These are phyloP conservation scores for Ilyonectria sp. DNA, from an alignment of 2,329 filamentous ascomycete genomes.

Conservation along the genomic window DNA sequence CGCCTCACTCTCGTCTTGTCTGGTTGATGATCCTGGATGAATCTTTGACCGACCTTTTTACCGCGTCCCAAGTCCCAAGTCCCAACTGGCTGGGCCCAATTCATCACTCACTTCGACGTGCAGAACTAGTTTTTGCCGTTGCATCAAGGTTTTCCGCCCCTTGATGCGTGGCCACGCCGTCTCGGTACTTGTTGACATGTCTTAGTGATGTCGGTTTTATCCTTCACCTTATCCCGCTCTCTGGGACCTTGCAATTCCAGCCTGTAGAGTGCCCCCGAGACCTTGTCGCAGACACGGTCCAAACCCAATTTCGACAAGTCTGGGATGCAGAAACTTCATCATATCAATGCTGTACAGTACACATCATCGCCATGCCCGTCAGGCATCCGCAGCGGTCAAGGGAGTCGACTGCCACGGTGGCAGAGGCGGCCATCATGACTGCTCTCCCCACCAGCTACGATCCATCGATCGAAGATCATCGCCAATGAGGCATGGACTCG, in stretches of 20 bases:
- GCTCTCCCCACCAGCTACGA: slow-evolving; percentile 2
- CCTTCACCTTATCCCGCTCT: slow-evolving; percentile 10
- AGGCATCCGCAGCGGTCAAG: slow-evolving; percentile 15
- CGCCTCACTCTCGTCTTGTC: slow-evolving; percentile 4
- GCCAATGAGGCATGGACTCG: slow-evolving; percentile 5
- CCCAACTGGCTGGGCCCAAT: slow-evolving; percentile 4
- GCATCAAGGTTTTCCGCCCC: slow-evolving; percentile 11
- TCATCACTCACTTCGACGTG: slow-evolving; percentile 7
- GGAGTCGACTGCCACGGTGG: slow-evolving; percentile 15
- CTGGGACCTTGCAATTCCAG: slow-evolving; percentile 20
- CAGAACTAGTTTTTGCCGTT: slow-evolving; percentile 9
- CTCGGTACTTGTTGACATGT: slow-evolving; percentile 18
- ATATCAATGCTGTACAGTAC: neutral
- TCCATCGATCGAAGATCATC: slow-evolving; percentile 9
- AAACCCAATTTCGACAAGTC: slow-evolving; percentile 7
- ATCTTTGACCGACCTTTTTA: slow-evolving; percentile 27
- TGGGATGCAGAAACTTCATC: neutral
- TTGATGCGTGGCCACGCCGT: slow-evolving; percentile 14
- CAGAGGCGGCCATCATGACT: slow-evolving; percentile 21
- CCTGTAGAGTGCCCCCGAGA: slow-evolving; percentile 19
- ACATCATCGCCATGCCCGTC: neutral
- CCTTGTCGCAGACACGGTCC: slow-evolving; percentile 6
- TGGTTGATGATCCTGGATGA: slow-evolving; percentile 7
- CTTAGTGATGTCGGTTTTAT: slow-evolving; percentile 10
- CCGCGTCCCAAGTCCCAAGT: slow-evolving; percentile 6